Conservation (phyloP, 139 green algal species). For the Trebouxia sp. region DNA sequence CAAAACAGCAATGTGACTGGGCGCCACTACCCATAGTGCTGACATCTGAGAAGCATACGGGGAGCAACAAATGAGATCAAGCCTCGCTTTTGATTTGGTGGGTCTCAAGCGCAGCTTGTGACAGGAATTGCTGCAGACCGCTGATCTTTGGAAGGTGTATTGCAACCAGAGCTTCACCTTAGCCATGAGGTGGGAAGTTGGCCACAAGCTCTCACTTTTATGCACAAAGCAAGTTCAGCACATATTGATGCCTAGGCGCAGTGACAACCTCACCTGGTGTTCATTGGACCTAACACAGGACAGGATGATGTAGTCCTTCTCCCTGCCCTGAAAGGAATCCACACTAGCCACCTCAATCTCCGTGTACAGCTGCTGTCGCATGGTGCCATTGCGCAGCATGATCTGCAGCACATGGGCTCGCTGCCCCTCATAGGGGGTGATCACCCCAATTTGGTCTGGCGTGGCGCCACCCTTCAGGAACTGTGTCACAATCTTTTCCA, state of each 20-base stretch:
- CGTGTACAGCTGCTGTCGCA: slow-evolving; percentile 86
- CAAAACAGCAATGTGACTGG: no score
- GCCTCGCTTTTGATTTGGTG: no score
- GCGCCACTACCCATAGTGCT: no score
- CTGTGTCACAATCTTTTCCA: slow-evolving; percentile 92
- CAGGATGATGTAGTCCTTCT: slow-evolving; percentile 99
- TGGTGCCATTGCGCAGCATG: slow-evolving; percentile 77
- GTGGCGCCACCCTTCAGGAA: slow-evolving; percentile 78
- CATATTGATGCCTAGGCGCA: no score
- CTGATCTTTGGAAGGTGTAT: no score
- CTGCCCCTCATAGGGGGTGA: slow-evolving; percentile 99
- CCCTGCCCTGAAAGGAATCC: slow-evolving; percentile 88
- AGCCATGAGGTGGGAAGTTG: no score
- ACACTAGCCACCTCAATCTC: slow-evolving; percentile 76
- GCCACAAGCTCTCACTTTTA: no score
- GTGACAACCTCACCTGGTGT: slow-evolving; percentile 47
- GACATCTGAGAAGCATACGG: no score
- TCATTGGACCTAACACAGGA: slow-evolving; percentile 97
- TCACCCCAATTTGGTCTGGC: slow-evolving; percentile 91
- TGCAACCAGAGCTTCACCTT: no score
- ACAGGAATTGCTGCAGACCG: no score
- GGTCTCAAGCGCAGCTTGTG: no score
- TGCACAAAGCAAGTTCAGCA: not conserved
- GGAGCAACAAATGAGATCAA: no score
- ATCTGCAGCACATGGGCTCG: slow-evolving; percentile 82